A percentile compares a stretch with the other conserved stretches of the same genome.
Conservation (phyloP, 306 rosid species). For the Vachellia collinsii region DNA sequence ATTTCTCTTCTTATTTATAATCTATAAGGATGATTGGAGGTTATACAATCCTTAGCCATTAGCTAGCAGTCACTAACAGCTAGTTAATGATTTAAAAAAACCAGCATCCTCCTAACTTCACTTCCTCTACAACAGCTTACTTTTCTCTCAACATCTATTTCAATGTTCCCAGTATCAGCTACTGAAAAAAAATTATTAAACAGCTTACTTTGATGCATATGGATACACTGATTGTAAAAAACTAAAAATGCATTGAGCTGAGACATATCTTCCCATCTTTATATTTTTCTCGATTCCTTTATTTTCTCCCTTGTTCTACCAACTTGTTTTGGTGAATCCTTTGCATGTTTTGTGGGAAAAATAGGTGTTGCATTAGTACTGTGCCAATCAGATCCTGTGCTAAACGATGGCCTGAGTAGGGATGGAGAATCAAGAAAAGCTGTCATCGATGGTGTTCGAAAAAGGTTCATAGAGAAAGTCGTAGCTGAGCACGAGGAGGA, state of each 20-base stretch:
- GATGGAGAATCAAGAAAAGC: slow-evolving; percentile 68
- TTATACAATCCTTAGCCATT: background rate
- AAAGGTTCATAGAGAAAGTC: slow-evolving; percentile 75
- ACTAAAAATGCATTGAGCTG: background rate
- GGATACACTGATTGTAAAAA: background rate
- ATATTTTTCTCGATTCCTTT: background rate
- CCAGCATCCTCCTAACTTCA: background rate
- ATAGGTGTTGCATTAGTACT: slow-evolving; percentile 89
- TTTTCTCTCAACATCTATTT: background rate
- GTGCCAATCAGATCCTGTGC: slow-evolving; percentile 91
- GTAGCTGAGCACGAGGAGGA: slow-evolving; percentile 77
- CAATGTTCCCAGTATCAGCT: background rate
- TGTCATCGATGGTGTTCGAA: slow-evolving; percentile 79
- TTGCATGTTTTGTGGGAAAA: slow-evolving; percentile 38
- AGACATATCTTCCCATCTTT: background rate
- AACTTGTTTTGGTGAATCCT: background rate
- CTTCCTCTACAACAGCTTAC: background rate
- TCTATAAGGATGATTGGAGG: background rate
- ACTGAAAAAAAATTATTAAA: too few relatives aligned
- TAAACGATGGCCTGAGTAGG: slow-evolving; percentile 73
- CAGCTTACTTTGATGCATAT: background rate
- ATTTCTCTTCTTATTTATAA: background rate
- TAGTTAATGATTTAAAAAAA: background rate
- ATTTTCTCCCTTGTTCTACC: background rate
- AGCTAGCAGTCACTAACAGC: background rate